Conservation (phyloP, 768 basidiomycete species). For the Paxillus involutus region DNA sequence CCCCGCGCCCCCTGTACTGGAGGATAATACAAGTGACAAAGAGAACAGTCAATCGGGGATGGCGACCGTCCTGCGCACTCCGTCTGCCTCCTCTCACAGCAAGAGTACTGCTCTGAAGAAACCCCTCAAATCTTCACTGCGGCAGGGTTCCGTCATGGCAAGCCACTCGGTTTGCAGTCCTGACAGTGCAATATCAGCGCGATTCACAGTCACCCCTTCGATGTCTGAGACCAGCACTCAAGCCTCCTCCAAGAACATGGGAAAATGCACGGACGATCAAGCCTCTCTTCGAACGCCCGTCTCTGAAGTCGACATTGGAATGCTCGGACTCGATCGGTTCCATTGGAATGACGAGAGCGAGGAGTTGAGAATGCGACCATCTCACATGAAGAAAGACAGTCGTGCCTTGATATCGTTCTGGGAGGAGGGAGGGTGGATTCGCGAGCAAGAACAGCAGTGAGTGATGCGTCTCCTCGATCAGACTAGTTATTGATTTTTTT, state of each 20-base stretch:
- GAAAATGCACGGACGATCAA: conserved; percentile 5
- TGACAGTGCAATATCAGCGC: neutral
- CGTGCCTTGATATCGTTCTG: conserved; percentile 17
- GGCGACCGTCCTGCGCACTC: neutral
- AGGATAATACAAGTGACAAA: neutral
- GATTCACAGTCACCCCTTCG: neutral
- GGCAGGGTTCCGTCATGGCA: neutral
- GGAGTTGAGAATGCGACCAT: conserved; percentile 10
- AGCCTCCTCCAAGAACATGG: neutral
- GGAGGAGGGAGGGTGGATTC: conserved; percentile 7
- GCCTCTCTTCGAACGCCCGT: conserved; percentile 16
- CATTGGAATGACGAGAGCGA: conserved; percentile 16
- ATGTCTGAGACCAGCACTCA: conserved; percentile 7
- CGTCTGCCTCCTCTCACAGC: neutral
- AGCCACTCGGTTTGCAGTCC: neutral
- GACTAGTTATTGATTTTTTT: neutral
- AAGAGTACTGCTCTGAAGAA: neutral
- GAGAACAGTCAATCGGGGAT: neutral
- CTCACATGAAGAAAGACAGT: conserved; percentile 22
- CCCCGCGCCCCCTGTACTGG: neutral
- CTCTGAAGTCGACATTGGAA: conserved; percentile 19
- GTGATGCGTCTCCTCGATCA: neutral
- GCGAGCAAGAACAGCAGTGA: conserved; percentile 3
- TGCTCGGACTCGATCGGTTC: conserved; percentile 27
- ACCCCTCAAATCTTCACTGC: conserved; percentile 15